Evolutionary conservation across 768 basidiomycete genomes (phyloP), one percentile per base, ranked within the genome.

Genomic region (Boletus pseudo-olivaceus): DNA sequence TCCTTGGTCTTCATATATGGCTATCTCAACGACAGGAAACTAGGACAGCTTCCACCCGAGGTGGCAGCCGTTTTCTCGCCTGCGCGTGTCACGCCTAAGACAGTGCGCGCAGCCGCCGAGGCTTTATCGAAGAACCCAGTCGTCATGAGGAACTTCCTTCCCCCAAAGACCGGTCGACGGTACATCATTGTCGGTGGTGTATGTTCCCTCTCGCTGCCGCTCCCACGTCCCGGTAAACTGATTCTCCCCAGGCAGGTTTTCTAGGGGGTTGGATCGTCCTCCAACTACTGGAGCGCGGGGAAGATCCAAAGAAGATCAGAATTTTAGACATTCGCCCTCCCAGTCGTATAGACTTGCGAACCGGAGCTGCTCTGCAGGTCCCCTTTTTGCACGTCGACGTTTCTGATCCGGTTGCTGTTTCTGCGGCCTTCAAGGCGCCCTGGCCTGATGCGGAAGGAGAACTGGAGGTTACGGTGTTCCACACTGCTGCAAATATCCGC

Each of bases 161-260:
- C 86, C 6, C 82, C 82, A 3, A 83, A 75, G 67, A 91, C 89
- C 0, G 87, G 87, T 19, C 77, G 88, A 51, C 76, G 83, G 46
- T 90, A 91, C 65, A 88, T 90, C 54, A 76, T 91, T 5, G 78
- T 87, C 35, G 89, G 89, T 51, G 88, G 89, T 60, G 87, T 87
- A 64, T 57, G 81, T 78, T 41, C 38, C 20, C 7, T 27, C 7
- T 30, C 15, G 14, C 7, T 48, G 26, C 30, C 48, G 38, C 42
- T 9, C 11, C 10, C 1, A 5, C 43, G 14, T 3, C 27, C 32
- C 35, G 6, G 29, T n/a, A 19, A 23, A 10, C 48, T 47, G 26
- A 59, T 35, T 34, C 1, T 47, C 11, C 29, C 44, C 33, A 89
- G 88, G 81, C 82, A 5, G 88, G 88, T 1, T 89, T 90, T 55